Conservation (phyloP, 176 grass and related monocot genomes). For the Puccinellia tenuiflora region DNA sequence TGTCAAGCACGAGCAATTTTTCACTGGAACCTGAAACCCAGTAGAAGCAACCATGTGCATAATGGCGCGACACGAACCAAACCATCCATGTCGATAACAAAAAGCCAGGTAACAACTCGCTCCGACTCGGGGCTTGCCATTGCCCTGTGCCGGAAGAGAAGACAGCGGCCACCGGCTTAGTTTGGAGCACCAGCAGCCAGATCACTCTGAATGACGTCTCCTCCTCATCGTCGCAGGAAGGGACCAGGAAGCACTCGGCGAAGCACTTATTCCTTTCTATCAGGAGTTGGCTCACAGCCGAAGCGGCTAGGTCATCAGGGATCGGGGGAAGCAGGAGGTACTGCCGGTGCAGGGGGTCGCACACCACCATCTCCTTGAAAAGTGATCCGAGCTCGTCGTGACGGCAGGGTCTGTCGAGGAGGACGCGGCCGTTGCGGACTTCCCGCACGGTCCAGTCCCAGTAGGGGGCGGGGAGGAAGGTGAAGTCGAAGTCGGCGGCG, state of each 20-base stretch:
- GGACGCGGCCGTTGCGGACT: not conserved
- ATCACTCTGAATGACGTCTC: not conserved
- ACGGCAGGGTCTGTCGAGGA: not conserved
- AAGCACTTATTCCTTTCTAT: no score
- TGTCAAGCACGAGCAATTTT: not conserved
- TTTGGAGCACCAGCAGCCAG: not conserved
- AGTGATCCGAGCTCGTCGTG: not conserved
- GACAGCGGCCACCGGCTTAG: not conserved
- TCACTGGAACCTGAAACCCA: not conserved
- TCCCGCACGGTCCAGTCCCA: not conserved
- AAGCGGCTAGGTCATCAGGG: no score
- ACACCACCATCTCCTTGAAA: no score
- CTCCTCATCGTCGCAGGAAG: not conserved
- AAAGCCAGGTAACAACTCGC: not conserved
- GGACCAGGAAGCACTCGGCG: no score
- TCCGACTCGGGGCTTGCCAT: not conserved
- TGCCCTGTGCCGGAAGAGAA: not conserved
- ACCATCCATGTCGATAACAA: no score
- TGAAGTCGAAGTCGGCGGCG: not conserved
- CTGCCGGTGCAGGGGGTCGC: no score
- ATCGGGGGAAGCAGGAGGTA: no score
- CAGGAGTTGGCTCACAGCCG: no score
- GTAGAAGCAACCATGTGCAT: not conserved
- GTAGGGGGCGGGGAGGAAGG: not conserved
- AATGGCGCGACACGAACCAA: not conserved